Evolutionary conservation across 2,329 filamentous ascomycete species (phyloP).

Genomic region (Ceratocystis ficicola): DNA sequence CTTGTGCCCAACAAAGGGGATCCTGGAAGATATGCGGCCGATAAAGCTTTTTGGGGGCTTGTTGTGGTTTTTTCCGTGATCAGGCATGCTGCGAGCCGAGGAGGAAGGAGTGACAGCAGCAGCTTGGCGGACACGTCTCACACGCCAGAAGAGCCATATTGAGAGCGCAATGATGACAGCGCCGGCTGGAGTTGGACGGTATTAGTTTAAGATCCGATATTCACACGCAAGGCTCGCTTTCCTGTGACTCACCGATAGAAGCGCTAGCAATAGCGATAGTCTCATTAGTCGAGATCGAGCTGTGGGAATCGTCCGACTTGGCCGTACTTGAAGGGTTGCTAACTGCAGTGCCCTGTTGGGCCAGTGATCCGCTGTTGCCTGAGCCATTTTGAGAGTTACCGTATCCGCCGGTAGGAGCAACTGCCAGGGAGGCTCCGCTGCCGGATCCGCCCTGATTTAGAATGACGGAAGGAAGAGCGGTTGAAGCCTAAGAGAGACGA

Average conservation of each 20-base stretch:
- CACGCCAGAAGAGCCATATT: constrained; percentile 20
- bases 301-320: constrained; percentile 4
- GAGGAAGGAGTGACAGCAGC: background rate
- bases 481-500: background rate
- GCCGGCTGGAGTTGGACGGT: constrained; percentile 3
- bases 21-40: constrained; percentile 3
- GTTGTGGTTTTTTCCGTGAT: background rate
- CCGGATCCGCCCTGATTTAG: background rate
- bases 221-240: background rate
- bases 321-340: background rate
- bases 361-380: background rate
- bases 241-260: constrained; percentile 15
- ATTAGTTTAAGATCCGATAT: background rate
- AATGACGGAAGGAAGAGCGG: background rate
- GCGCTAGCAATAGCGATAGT: constrained; percentile 19
- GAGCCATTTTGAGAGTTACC: background rate
- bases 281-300: constrained; percentile 16
- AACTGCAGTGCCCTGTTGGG: background rate
- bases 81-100: background rate
- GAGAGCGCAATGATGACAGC: constrained; percentile 13
- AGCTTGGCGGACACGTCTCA: constrained; percentile 13
- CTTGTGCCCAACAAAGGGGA: constrained; percentile 16
- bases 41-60: background rate
- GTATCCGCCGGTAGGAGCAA: background rate
- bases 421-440: background rate